Evolutionary conservation across 495 filamentous ascomycete species (phyloP).

Genomic region (Hyaloscypha finlandica): DNA sequence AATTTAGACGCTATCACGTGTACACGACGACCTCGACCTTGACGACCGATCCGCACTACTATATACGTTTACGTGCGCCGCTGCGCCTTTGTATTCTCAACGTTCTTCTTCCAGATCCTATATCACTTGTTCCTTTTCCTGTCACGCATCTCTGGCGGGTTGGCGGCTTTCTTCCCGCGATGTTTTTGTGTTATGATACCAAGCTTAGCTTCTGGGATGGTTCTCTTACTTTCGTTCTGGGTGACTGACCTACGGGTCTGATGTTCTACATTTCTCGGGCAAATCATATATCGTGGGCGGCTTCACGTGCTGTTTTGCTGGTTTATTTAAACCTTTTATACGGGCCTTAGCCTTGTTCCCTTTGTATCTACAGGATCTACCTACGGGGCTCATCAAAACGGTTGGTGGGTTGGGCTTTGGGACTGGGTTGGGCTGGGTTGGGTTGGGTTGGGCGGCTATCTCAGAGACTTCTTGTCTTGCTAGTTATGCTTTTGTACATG

Average conservation of each 20-base stretch:
- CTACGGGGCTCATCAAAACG: constrained; percentile 9
- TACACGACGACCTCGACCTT: too few relatives aligned
- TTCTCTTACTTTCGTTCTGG: not conserved
- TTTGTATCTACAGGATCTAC: constrained; percentile 5
- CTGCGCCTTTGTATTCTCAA: too few relatives aligned
- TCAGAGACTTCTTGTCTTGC: not conserved
- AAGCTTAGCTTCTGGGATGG: not conserved
- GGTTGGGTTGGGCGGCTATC: not conserved
- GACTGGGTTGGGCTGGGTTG: constrained; percentile 1
- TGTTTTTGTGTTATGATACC: constrained; percentile 13
- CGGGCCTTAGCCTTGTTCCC: not conserved
- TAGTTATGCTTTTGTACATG: not conserved
- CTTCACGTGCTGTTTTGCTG: too few relatives aligned
- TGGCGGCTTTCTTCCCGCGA: not conserved
- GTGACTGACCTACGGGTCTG: not conserved
- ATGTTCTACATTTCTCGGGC: not conserved
- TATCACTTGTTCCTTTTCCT: too few relatives aligned
- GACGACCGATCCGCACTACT: too few relatives aligned
- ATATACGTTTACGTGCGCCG: too few relatives aligned
- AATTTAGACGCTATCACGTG: not conserved
- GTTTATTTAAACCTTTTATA: not conserved
- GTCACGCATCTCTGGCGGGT: too few relatives aligned
- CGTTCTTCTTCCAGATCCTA: too few relatives aligned
- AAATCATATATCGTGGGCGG: not conserved
- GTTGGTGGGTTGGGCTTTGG: not conserved